Evolutionary conservation across 495 filamentous ascomycete genomes (phyloP).

Genomic region (Aspergillus haitiensis): DNA sequence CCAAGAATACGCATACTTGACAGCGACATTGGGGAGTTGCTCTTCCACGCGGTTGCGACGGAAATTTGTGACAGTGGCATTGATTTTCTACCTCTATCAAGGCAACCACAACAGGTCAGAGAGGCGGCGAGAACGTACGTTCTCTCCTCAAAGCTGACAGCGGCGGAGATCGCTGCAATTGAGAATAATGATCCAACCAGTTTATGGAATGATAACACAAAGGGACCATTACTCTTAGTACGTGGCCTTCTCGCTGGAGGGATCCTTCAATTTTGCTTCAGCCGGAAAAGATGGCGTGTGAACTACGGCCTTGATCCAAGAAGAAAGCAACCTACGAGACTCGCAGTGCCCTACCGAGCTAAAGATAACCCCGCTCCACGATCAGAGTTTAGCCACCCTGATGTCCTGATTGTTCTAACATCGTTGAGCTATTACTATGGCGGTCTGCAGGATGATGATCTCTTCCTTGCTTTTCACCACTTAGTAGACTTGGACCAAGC

Average conservation of each 20-base stretch:
- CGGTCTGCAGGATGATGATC: slow-evolving; percentile 56
- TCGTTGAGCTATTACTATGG: slow-evolving; percentile 68
- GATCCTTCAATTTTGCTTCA: slow-evolving; percentile 55
- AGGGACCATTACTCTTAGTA: slow-evolving; percentile 36
- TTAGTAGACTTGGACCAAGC: slow-evolving; percentile 59
- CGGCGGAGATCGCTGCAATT: background rate
- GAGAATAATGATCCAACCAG: slow-evolving; percentile 7
- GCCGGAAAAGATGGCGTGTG: slow-evolving; percentile 64
- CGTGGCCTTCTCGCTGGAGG: slow-evolving; percentile 60
- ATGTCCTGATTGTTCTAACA: slow-evolving; percentile 67
- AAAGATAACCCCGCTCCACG: slow-evolving; percentile 64
- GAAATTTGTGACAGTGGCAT: slow-evolving; percentile 25
- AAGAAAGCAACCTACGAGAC: background rate
- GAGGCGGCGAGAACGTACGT: slow-evolving; percentile 43
- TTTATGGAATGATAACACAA: slow-evolving; percentile 38
- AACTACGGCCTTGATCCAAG: slow-evolving; percentile 32
- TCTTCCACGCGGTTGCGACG: slow-evolving; percentile 13
- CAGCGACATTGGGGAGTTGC: slow-evolving; percentile 10
- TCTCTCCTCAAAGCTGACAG: slow-evolving; percentile 27
- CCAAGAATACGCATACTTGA: slow-evolving; percentile 27
- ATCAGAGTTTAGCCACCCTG: slow-evolving; percentile 74
- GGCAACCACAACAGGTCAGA: slow-evolving; percentile 26
- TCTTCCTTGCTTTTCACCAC: slow-evolving; percentile 49
- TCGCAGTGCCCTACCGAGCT: slow-evolving; percentile 63
- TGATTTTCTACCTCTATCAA: slow-evolving; percentile 17